These are phyloP conservation scores for Azolla pinnata DNA, from an alignment of 75 land plant species.

Conservation along the genomic window DNA sequence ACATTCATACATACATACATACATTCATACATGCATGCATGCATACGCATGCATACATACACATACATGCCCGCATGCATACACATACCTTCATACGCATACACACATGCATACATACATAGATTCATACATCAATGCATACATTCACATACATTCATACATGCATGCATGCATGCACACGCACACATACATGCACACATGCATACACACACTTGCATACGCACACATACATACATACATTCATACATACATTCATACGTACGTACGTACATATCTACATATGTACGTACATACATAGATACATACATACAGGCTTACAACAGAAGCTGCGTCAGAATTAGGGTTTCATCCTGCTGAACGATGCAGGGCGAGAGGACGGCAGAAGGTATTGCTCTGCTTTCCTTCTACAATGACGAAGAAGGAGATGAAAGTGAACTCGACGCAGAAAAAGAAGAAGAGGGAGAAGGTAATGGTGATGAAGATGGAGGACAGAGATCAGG, in stretches of 20 bases:
- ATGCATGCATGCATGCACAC: background rate
- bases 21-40: background rate
- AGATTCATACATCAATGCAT: background rate
- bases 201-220: background rate
- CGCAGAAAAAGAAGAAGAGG: constrained; percentile 35
- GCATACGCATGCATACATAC: background rate
- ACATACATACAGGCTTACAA: background rate
- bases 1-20: background rate
- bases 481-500: constrained; percentile 2
- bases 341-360: too few species aligned
- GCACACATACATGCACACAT: background rate
- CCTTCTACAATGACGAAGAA: constrained; percentile 73
- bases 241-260: background rate
- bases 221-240: background rate
- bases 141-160: background rate
- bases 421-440: constrained; percentile 55
- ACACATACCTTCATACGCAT: background rate
- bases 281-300: background rate
- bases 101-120: background rate
- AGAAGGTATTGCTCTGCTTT: constrained; percentile 72
- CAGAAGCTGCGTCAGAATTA: background rate
- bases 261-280: background rate
- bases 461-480: constrained; percentile 9
- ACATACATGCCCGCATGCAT: background rate
- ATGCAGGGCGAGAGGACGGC: constrained; percentile 24